Evolutionary conservation across 257 asterid genomes (phyloP).

Genomic region (Ehretia macrophylla): DNA sequence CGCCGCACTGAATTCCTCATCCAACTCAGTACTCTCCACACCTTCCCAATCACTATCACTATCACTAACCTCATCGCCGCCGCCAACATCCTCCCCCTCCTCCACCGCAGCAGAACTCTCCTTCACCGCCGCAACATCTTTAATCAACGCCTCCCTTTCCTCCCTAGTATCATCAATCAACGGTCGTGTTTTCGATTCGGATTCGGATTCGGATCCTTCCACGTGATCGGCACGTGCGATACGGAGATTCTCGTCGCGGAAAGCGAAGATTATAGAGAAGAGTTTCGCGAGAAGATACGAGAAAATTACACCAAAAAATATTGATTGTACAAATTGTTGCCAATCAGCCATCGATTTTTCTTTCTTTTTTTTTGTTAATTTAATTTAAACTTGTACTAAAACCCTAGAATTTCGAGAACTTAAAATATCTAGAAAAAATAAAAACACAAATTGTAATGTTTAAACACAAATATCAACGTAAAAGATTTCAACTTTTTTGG

Average conservation of each 20-base stretch:
- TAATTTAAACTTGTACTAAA: not conserved
- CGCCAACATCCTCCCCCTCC: not conserved
- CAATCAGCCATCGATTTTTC: slow-evolving; percentile 54
- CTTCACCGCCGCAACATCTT: slow-evolving; percentile 9
- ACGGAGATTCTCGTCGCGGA: slow-evolving; percentile 86
- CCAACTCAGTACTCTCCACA: slow-evolving; percentile 95
- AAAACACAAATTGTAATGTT: too few species aligned
- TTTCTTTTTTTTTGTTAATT: too few species aligned
- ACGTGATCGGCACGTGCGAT: slow-evolving; percentile 50
- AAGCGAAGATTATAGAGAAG: slow-evolving; percentile 75
- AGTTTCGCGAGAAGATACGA: slow-evolving; percentile 91
- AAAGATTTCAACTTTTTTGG: not conserved
- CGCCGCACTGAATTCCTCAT: slow-evolving; percentile 92
- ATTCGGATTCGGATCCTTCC: slow-evolving; percentile 18
- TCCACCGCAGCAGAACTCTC: not conserved
- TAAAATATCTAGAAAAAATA: too few species aligned
- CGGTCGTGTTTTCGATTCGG: slow-evolving; percentile 6
- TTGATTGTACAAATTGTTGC: slow-evolving; percentile 61
- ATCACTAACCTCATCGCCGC: slow-evolving; percentile 18
- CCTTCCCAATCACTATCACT: slow-evolving; percentile 99
- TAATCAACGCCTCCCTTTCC: slow-evolving; percentile 38
- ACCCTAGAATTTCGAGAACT: not conserved
- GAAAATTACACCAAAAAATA: slow-evolving; percentile 65
- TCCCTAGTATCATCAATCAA: not conserved
- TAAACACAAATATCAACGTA: not conserved